These are phyloP conservation scores for Penicillium sp. DNA, from an alignment of 2,329 filamentous ascomycete species.

Conservation along the genomic window DNA sequence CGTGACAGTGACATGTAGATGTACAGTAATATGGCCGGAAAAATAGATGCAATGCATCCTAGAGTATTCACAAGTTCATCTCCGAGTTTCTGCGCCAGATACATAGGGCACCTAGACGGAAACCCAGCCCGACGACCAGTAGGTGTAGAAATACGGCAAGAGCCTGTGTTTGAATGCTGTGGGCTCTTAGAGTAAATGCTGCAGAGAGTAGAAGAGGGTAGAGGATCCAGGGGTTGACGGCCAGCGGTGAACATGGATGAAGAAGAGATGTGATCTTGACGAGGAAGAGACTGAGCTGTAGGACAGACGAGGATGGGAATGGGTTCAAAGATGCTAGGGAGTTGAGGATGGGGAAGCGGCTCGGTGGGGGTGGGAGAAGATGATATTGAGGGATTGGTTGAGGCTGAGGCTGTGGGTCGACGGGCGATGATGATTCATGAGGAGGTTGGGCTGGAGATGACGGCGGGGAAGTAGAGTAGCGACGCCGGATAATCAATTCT, in stretches of 20 bases:
- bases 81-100: constrained; percentile 20
- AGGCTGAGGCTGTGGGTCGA: constrained; percentile 6
- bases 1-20: neutral
- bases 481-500: constrained; percentile 35
- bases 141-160: constrained; percentile 51
- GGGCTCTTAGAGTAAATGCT: constrained; percentile 57
- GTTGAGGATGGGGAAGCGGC: constrained; percentile 30
- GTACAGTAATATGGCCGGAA: neutral
- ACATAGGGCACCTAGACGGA: constrained; percentile 40
- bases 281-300: constrained; percentile 64
- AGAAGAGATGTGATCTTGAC: constrained; percentile 66
- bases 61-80: neutral
- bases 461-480: constrained; percentile 29
- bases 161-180: constrained; percentile 40
- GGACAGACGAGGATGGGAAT: constrained; percentile 40
- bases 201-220: constrained; percentile 70
- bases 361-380: constrained; percentile 45
- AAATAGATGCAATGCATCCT: neutral
- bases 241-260: constrained; percentile 70
- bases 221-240: constrained; percentile 62
- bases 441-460: constrained; percentile 24
- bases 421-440: constrained; percentile 11
- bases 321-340: constrained; percentile 22
- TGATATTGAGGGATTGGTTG: constrained; percentile 30
- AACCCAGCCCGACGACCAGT: constrained; percentile 43